Base-by-base conservation (phyloP, 2,329 filamentous ascomycete genomes). In the Aureobasidium vineae region DNA sequence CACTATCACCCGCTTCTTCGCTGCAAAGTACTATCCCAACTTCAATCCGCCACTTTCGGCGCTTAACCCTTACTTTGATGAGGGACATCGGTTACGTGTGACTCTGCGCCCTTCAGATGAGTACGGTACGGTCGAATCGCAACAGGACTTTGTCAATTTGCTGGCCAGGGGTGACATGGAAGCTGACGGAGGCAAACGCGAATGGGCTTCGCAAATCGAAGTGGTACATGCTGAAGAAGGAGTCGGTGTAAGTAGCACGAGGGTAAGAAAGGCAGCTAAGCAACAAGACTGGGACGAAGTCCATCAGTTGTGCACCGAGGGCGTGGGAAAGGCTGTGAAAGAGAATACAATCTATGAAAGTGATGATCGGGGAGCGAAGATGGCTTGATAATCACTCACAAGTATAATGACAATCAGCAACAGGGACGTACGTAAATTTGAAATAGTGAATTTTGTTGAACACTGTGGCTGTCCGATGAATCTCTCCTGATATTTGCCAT, bases 1-100 rank as follows among this genome's bases (percentile, higher is more conserved):
- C 72, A 94, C 90, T 0, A 78, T 93, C 7, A 85, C 89, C 19
- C 84, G 90, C 23, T 85, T 94, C 63, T 86, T 94, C 63, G 81
- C 90, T 57, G 84, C 88, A 0, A 90, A 89, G 74, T 94, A 94
- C 77, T 91, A 92, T 73, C 74, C 76, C 6, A 70, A 74, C 64
- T 69, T 79, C 72, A 41, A 75, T 65, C 73, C 79, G 73, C 71
- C 89, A 69, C 80, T 85, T 15, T 76, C 75, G 0, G 84, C 85
- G 0, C 79, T 94, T 2, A 79, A 79, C 1, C 85, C 86, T 0
- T 90, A 92, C 73, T 88, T 93, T 69, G 77, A 79, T 28, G 73
- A 75, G 1, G 81, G 81, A 15, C 85, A 90, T 63, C 79, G 81
- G 66, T 76, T 93, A 63, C 80, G 86, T 15, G 86, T 92, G 1